Evolutionary conservation across 2,329 filamentous ascomycete species (phyloP).

Genomic region (Delphinella strobiligena): DNA sequence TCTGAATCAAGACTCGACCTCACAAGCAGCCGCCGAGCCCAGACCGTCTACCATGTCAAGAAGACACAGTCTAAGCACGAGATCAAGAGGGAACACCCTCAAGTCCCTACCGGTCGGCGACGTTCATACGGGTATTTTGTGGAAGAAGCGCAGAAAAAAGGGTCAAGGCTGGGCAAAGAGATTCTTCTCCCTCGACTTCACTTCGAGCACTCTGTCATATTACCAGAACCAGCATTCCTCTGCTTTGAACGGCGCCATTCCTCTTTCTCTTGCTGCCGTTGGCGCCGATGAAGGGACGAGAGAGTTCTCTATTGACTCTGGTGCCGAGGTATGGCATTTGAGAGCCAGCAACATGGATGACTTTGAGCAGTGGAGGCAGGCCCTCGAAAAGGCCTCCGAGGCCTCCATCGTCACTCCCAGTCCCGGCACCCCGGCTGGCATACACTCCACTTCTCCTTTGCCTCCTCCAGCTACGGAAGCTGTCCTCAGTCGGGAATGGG

Average conservation of each 20-base stretch:
- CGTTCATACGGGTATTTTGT: conserved; percentile 72
- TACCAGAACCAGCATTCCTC: conserved; percentile 92
- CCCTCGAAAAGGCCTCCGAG: conserved; percentile 70
- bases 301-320: conserved; percentile 93
- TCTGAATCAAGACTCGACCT: conserved; percentile 26
- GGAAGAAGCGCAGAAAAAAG: conserved; percentile 85
- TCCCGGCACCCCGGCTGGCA: conserved; percentile 5
- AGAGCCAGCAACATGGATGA: conserved; percentile 71
- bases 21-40: conserved; percentile 12
- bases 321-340: conserved; percentile 93
- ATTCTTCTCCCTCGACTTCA: conserved; percentile 94
- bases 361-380: conserved; percentile 76
- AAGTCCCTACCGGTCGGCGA: conserved; percentile 28
- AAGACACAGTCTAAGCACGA: not conserved
- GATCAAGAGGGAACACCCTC: not conserved
- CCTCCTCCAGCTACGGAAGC: not conserved
- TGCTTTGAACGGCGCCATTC: conserved; percentile 81
- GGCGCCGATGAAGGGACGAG: conserved; percentile 77
- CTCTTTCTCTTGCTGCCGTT: conserved; percentile 79
- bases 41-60: not conserved
- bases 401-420: conserved; percentile 18
- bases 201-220: conserved; percentile 87
- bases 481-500: conserved; percentile 51
- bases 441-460: not conserved
- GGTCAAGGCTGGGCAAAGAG: conserved; percentile 86